phyloP scores from a whole-genome alignment of 1,284 basidiomycete species.

The Ganoderma leucocontextum region DNA sequence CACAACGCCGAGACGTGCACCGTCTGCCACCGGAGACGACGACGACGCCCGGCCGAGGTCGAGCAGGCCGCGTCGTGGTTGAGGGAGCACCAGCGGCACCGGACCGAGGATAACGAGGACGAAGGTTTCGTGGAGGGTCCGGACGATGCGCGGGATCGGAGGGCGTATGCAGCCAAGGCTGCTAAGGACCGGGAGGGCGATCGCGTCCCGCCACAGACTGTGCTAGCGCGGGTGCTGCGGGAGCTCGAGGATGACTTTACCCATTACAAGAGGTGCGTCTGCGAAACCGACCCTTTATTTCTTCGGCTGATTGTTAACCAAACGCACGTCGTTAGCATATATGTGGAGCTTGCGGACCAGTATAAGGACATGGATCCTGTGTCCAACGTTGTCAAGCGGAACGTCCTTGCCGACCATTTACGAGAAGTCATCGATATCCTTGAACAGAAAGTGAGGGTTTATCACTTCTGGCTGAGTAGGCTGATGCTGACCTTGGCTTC shows the following conservation, averaged over 20 bases:
- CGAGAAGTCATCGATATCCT: conserved; percentile 89
- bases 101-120: conserved; percentile 42
- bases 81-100: conserved; percentile 28
- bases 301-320: conserved; percentile 6
- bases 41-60: conserved; percentile 28
- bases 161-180: conserved; percentile 38
- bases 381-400: conserved; percentile 80
- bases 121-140: conserved; percentile 60
- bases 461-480: not conserved
- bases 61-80: conserved; percentile 38
- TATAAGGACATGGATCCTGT: conserved; percentile 88
- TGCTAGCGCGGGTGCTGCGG: conserved; percentile 78
- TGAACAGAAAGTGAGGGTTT: conserved; percentile 78
- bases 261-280: conserved; percentile 82
- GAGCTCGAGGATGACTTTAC: conserved; percentile 92
- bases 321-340: conserved; percentile 65
- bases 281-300: not conserved
- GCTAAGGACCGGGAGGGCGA: conserved; percentile 36
- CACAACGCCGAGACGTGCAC: conserved; percentile 75
- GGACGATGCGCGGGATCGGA: conserved; percentile 40
- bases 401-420: conserved; percentile 84
- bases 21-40: conserved; percentile 60
- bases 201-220: conserved; percentile 81
- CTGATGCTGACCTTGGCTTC: not conserved
- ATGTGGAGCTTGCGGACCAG: conserved; percentile 87